Percentiles rank a stretch among this genome's conserved stretches.
Evolutionary conservation across 1,139 yeast species (phyloP).

Genomic region (Sugiyamaella paludigena): DNA sequence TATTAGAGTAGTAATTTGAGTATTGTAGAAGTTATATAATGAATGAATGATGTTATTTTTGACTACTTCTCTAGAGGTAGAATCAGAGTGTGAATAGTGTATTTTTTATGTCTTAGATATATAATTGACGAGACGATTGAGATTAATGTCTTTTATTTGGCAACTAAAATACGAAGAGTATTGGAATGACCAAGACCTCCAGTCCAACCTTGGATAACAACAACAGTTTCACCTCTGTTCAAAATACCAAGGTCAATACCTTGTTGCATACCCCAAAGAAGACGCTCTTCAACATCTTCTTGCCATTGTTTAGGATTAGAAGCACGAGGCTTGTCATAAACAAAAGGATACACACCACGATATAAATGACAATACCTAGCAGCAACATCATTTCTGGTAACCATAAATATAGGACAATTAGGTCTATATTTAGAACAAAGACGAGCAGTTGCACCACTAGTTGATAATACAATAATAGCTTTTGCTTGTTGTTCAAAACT

Average conservation of each 20-base stretch:
- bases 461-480: conserved; percentile 94
- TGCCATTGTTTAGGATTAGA: conserved; percentile 73
- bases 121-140: not conserved
- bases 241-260: conserved; percentile 86
- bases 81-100: too few relatives aligned
- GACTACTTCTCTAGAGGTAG: too few relatives aligned
- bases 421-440: conserved; percentile 97
- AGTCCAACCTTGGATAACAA: conserved; percentile 98
- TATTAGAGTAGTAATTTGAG: not conserved
- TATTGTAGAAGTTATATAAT: not conserved
- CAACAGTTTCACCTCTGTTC: conserved; percentile 82
- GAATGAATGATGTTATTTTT: too few relatives aligned
- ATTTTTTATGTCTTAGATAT: not conserved
- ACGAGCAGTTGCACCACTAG: conserved; percentile 94
- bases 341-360: conserved; percentile 98
- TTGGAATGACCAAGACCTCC: conserved; percentile 98
- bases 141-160: conserved; percentile 14
- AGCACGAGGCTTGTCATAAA: conserved; percentile 64
- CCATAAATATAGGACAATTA: conserved; percentile 95
- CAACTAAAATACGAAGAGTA: conserved; percentile 71
- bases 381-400: conserved; percentile 88
- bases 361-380: conserved; percentile 95
- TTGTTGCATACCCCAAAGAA: conserved; percentile 89
- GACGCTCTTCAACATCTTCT: conserved; percentile 92
- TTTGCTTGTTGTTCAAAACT: conserved; percentile 94